Base-by-base conservation (phyloP, 2,329 filamentous ascomycete species). In the Fusarium sp. region DNA sequence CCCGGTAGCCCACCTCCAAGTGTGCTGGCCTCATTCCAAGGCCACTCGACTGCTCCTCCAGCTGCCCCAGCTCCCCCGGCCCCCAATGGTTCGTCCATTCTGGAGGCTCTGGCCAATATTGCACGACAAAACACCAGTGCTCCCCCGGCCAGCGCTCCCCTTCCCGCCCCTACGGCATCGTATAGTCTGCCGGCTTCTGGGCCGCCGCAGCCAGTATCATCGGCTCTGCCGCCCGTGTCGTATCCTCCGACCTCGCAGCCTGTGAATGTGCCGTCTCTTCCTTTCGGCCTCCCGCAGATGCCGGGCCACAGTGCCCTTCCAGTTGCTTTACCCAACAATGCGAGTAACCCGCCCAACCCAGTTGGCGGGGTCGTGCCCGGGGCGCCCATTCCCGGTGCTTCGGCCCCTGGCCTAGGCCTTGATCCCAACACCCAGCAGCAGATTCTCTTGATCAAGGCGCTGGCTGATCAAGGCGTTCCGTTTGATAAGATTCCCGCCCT, bases 91-190 rank as follows among this genome's bases (percentile, higher is more conserved):
- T 83, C 85, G 70, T 92, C 91, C 74, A 95, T 96, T 77, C 87
- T 95, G 83, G 93, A 93, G 81, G 93, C 93, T 52, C 88, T 96
- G 72, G 93, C 93, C 73, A 94, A 93, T 79, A 93, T 96, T 84
- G 93, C 93, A 42, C 92, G 93, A 74, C 92, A 94, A 82, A 94
- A 91, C 81, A 89, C 87, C 40, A 85, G 85, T 24, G 82, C 86
- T 63, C 82, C 85, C 61, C 83, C 87, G 61, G 82, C 79, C 78
- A 85, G 79, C 77, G 80, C 82, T 61, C 80, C 75, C 61, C 76
- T 80, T 24, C 80, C 80, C 27, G 74, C 84, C 61, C 80, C 89
- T 70, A 83, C 87, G 40, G 83, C 86, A 56, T 84, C 88, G 62
- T 83, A 84, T 80, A 79, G 74, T 65, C 76, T 83, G 70, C 78